A percentile compares a stretch with the other conserved stretches of the same genome.
phyloP scores from a whole-genome alignment of 164 flowering plant genomes.

The Cinnamomum chago region DNA sequence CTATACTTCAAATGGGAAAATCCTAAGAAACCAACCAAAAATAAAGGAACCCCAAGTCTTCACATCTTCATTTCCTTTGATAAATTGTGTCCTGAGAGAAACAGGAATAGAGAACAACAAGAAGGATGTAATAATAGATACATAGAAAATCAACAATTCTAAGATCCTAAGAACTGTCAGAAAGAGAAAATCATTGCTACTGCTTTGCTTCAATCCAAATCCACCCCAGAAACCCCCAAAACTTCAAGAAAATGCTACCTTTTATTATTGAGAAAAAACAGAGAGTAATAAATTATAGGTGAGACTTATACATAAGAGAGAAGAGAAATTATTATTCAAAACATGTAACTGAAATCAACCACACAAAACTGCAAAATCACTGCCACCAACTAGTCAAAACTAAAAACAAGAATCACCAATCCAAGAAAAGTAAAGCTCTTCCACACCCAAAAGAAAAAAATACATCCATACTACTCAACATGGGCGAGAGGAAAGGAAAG shows the following conservation, averaged over 20 bases:
- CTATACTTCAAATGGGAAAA: background rate
- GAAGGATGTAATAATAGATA: conserved; percentile 21
- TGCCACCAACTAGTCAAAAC: conserved; percentile 10
- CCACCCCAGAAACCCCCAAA: conserved; percentile 31
- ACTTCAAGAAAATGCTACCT: conserved; percentile 15
- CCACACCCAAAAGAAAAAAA: too few relatives aligned
- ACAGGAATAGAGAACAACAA: background rate
- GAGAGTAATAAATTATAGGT: background rate
- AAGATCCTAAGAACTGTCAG: conserved; percentile 1
- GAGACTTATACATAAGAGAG: background rate
- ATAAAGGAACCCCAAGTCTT: background rate
- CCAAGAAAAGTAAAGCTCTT: conserved; percentile 2
- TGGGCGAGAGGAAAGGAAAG: background rate
- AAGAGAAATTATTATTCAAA: background rate
- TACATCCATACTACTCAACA: too few relatives aligned
- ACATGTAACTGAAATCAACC: background rate
- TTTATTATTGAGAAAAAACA: background rate
- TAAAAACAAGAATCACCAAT: conserved; percentile 25
- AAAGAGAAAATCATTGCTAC: conserved; percentile 5
- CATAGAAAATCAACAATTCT: conserved; percentile 8
- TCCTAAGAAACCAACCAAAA: background rate
- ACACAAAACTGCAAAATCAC: conserved; percentile 12
- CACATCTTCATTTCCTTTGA: background rate
- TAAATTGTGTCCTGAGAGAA: background rate
- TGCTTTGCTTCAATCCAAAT: conserved; percentile 44